Evolutionary conservation across 2,329 filamentous ascomycete species (phyloP).

Genomic region (Penicillium sp.): DNA sequence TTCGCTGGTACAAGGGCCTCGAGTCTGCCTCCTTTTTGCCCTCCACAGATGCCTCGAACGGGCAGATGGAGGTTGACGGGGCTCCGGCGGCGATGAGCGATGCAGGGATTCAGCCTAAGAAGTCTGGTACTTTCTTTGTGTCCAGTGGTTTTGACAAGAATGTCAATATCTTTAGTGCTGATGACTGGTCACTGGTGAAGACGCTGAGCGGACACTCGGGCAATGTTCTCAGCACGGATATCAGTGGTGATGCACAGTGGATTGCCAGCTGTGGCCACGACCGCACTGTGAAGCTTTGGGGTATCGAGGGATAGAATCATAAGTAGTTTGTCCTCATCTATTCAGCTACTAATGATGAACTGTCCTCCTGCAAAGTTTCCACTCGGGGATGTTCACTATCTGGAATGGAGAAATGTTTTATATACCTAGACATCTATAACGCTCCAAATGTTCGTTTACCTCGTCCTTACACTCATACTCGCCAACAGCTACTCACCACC

Average conservation of each 20-base stretch:
- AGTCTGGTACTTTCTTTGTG: conserved; percentile 88
- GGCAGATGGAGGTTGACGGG: conserved; percentile 47
- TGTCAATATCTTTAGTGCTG: conserved; percentile 92
- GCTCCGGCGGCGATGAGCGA: conserved; percentile 10
- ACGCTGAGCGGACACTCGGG: conserved; percentile 87
- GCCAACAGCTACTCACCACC: not conserved
- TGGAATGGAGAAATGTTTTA: not conserved
- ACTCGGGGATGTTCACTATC: not conserved
- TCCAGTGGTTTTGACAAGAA: conserved; percentile 91
- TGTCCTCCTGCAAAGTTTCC: not conserved
- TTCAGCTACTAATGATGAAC: not conserved
- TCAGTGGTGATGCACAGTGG: conserved; percentile 83
- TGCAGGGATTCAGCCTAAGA: conserved; percentile 66
- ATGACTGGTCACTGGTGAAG: conserved; percentile 92
- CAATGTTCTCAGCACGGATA: conserved; percentile 87
- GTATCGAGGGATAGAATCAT: conserved; percentile 65
- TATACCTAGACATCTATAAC: not conserved
- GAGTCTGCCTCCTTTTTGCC: conserved; percentile 68
- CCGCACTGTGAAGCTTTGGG: conserved; percentile 94
- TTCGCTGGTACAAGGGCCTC: conserved; percentile 88
- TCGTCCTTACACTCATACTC: not conserved
- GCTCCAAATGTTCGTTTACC: no score
- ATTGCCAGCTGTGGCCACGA: conserved; percentile 95
- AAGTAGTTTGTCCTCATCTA: not conserved
- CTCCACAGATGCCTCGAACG: conserved; percentile 65